Percentiles rank a stretch among this genome's conserved stretches.
Evolutionary conservation across 768 basidiomycete species (phyloP).

Genomic region (Rossbeevera mucosa): DNA sequence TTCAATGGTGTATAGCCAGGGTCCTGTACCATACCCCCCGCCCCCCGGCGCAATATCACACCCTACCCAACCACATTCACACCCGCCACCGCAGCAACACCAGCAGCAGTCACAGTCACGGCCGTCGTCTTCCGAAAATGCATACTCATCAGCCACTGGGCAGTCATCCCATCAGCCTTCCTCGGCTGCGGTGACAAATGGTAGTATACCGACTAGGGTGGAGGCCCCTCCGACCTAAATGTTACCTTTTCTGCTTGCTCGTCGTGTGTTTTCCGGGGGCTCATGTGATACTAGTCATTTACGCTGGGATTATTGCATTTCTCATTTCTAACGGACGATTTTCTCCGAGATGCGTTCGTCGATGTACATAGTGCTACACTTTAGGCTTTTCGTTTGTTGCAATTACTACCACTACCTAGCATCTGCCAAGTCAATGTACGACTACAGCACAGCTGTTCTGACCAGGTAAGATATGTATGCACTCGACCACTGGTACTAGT

Average conservation of each 20-base stretch:
- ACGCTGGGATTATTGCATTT: conserved; percentile 22
- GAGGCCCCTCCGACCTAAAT: conserved; percentile 40
- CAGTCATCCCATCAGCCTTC: conserved; percentile 28
- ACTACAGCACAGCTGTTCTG: neutral
- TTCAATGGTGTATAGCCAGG: conserved; percentile 49
- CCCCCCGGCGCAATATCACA: conserved; percentile 44
- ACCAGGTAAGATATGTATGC: neutral
- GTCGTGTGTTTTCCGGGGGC: conserved; percentile 11
- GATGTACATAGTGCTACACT: conserved; percentile 29
- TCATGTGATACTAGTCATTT: conserved; percentile 17
- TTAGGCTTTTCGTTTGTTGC: conserved; percentile 5
- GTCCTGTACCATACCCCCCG: conserved; percentile 44
- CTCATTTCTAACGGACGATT: conserved; percentile 24
- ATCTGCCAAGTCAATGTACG: conserved; percentile 11
- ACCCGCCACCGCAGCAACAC: conserved; percentile 27
- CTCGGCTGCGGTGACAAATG: conserved; percentile 37
- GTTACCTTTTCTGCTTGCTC: conserved; percentile 2
- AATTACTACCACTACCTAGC: conserved; percentile 17
- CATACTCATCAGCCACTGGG: conserved; percentile 41
- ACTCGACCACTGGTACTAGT: neutral
- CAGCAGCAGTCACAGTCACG: conserved; percentile 44
- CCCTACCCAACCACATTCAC: conserved; percentile 30
- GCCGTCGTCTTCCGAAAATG: conserved; percentile 60
- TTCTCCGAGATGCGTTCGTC: conserved; percentile 17
- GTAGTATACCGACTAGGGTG: conserved; percentile 36